Base-by-base conservation (phyloP, 2,329 filamentous ascomycete species). In the Aspergillus bombycis region DNA sequence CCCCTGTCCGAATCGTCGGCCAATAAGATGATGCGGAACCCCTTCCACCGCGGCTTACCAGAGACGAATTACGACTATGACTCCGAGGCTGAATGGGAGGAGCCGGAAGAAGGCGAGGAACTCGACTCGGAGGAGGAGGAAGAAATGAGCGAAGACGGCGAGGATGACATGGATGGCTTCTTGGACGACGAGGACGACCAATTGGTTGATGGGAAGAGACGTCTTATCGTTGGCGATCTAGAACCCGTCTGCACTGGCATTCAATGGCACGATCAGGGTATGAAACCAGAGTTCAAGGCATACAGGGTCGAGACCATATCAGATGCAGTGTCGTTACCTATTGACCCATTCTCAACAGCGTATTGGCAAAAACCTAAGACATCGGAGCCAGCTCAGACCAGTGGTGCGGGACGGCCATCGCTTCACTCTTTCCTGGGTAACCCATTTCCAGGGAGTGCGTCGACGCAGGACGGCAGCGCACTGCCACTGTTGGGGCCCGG, bases 121-220 rank as follows among this genome's bases (percentile, higher is more conserved):
- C 77, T 90, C 2, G 80, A 85, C 56, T 87, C 86, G 3, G 88
- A 90, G 63, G 87, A 86, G 34, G 88, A 90, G 61, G 88, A 90
- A 7, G 81, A 85, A 11, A 83, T 83, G 59, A 86, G 83, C 60
- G 84, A 86, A 5, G 87, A 87, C 12, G 90, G 88, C n/a, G 91
- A 92, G 19, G 91, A 92, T 66, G 93, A 96, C 64, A 91, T 97
- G 89, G 92, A 93, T 4, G 94, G 89, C 21, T 97, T 97, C 72
- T 82, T 97, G 1, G 94, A 97, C 69, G 92, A 96, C 70, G 92
- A 92, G 7, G 92, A 96, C 59, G 92, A 95, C 77, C 71, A 76
- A 9, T 72, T 85, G 80, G 64, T 80, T 78, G 74, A 82, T 78
- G 67, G 83, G 76, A 85, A 86, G 82, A 81, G 86, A 75, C 77